A percentile compares a stretch with the other conserved stretches of the same genome.
Evolutionary conservation across 306 rosid genomes (phyloP).

Genomic region (Vicia faba): DNA sequence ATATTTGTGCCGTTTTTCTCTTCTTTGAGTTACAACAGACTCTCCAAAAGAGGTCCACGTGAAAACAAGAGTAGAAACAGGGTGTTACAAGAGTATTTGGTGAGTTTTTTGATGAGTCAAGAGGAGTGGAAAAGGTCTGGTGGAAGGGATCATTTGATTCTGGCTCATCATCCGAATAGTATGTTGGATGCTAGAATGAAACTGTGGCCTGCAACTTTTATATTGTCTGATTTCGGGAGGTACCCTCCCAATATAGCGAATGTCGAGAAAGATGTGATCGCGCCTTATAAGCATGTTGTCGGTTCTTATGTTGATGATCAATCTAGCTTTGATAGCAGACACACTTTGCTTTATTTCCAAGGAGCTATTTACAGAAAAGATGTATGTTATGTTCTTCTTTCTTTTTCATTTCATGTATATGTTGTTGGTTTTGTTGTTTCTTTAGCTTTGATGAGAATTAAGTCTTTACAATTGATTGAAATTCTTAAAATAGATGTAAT

Average conservation of each 20-base stretch:
- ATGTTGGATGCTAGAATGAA: constrained; percentile 70
- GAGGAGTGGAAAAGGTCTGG: constrained; percentile 74
- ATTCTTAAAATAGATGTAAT: neutral
- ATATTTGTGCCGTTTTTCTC: constrained; percentile 83
- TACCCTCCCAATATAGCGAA: constrained; percentile 78
- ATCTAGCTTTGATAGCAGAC: constrained; percentile 59
- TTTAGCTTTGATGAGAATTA: neutral
- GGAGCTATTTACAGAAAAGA: constrained; percentile 86
- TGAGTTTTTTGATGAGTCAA: constrained; percentile 53
- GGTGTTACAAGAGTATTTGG: constrained; percentile 63
- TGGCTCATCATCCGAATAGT: constrained; percentile 92
- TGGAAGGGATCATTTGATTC: constrained; percentile 73
- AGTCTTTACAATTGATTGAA: neutral
- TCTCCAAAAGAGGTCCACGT: constrained; percentile 43
- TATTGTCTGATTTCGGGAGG: constrained; percentile 85
- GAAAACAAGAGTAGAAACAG: constrained; percentile 55
- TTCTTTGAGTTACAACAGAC: constrained; percentile 65
- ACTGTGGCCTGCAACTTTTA: constrained; percentile 69
- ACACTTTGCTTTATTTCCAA: constrained; percentile 73
- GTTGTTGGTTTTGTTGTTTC: constrained; percentile 32
- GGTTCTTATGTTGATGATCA: constrained; percentile 52
- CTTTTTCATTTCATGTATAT: neutral
- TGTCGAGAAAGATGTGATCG: constrained; percentile 78
- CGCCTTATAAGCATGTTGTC: constrained; percentile 78
- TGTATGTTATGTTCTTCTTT: constrained; percentile 58